phyloP scores from a whole-genome alignment of 169 alveolate genomes.

The Plasmodium knowlesi region DNA sequence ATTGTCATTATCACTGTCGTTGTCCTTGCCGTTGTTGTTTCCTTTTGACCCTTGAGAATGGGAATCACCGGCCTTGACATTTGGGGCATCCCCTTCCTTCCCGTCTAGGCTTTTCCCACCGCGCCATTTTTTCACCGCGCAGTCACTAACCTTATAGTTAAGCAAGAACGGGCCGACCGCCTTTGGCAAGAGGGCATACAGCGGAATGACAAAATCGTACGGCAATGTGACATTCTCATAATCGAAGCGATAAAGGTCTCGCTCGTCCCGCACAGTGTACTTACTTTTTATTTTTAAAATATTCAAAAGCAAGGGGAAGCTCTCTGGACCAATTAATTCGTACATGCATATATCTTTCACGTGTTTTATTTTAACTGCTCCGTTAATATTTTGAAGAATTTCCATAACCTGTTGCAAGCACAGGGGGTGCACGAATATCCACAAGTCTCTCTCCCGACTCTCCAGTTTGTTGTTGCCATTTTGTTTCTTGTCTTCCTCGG shows the following conservation, averaged over 20 bases:
- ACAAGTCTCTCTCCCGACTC: constrained; percentile 13
- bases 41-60: not conserved
- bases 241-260: constrained; percentile 11
- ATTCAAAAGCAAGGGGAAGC: constrained; percentile 31
- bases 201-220: constrained; percentile 51
- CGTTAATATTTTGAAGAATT: not conserved
- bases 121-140: not conserved
- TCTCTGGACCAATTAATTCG: constrained; percentile 51
- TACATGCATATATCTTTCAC: constrained; percentile 70
- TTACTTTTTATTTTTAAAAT: constrained; percentile 50
- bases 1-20: no score
- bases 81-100: not conserved
- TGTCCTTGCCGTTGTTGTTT: no score
- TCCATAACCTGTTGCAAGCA: constrained; percentile 33
- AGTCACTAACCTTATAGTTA: constrained; percentile 23
- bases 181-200: constrained; percentile 59
- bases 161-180: constrained; percentile 32
- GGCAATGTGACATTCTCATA: constrained; percentile 61
- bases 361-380: constrained; percentile 35
- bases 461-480: not conserved
- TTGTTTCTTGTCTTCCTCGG: not conserved
- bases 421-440: constrained; percentile 62
- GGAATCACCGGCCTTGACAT: not conserved
- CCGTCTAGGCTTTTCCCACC: not conserved
- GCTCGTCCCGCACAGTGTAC: not conserved